Evolutionary conservation across 2,329 filamentous ascomycete genomes (phyloP).

Genomic region (Beauveria varroae): DNA sequence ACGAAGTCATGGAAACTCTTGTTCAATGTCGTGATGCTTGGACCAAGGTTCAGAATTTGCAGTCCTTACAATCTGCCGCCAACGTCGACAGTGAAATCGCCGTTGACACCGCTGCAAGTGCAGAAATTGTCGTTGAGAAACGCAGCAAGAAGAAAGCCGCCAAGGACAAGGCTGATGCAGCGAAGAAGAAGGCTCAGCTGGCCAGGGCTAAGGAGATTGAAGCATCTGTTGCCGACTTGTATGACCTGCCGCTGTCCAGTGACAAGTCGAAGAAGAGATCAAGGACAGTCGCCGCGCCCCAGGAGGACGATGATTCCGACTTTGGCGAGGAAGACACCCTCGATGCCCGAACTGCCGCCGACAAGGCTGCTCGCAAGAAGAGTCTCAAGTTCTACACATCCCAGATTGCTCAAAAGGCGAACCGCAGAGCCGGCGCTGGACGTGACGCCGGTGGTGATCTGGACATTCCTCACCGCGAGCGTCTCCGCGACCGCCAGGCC

Average conservation of each 20-base stretch:
- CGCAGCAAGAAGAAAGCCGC: constrained; percentile 25
- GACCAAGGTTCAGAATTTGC: constrained; percentile 64
- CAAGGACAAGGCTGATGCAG: constrained; percentile 28
- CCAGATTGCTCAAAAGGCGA: constrained; percentile 91
- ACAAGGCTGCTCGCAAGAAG: constrained; percentile 88
- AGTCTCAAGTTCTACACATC: constrained; percentile 95
- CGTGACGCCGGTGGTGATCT: constrained; percentile 70
- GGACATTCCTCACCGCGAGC: constrained; percentile 83
- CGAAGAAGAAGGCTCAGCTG: constrained; percentile 34
- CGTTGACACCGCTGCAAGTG: constrained; percentile 15
- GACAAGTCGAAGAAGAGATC: constrained; percentile 31
- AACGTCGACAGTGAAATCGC: constrained; percentile 29
- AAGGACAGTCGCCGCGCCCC: constrained; percentile 27
- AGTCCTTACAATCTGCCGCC: constrained; percentile 34
- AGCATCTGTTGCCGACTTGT: constrained; percentile 62
- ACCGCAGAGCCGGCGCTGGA: constrained; percentile 68
- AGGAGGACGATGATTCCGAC: constrained; percentile 65
- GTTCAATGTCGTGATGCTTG: constrained; percentile 75
- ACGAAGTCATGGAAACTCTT: constrained; percentile 82
- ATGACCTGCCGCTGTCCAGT: constrained; percentile 46
- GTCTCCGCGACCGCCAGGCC: constrained; percentile 75
- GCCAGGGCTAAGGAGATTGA: constrained; percentile 56
- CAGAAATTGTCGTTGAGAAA: constrained; percentile 10
- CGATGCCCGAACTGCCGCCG: constrained; percentile 69
- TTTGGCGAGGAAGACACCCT: constrained; percentile 85